Base-by-base conservation (phyloP, 495 filamentous ascomycete genomes). In the Xeromyces bisporus region DNA sequence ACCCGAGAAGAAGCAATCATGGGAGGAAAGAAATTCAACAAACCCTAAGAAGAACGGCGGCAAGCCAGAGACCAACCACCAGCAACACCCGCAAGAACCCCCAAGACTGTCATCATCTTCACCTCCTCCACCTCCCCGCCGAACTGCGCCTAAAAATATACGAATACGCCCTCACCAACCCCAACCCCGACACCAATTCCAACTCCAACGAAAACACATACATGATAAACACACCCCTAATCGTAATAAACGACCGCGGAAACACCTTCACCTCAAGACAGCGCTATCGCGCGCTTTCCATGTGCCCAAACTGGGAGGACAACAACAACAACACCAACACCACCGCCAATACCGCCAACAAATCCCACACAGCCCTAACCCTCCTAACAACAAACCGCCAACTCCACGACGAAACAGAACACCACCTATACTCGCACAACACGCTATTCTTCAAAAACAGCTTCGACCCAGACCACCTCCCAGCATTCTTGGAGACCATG, bases 101-200 rank as follows among this genome's bases (percentile, higher is more conserved):
- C 9, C 31, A 31, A 27, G n/a, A 21, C 20, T 18, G 23, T 15
- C 24, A 15, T n/a, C 32, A 37, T 14, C 39, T 40, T 0, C 37
- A 28, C 2, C 37, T 56, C 31, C 47, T 55, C n/a, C 41, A 32
- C 7, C 39, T 61, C n/a, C 57, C 53, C 0, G 20, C 43, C 7
- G 55, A 57, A 33, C 43, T 61, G 26, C 58, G 56, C 9, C 42
- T 58, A 18, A 51, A 54, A 25, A 61, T 63, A 29, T 63, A 61
- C 36, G 42, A 51, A 37, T 58, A 58, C 27, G 55, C 55, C 7
- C 35, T 58, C n/a, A 20, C 37, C 26, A 40, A 46, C 5, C 53
- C 42, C 29, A 55, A 60, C 36, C 49, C 58, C 11, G 55, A 53
- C 33, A n/a, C n/a, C n/a, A n/a, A n/a, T n/a, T n/a, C n/a, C n/a